These are phyloP conservation scores for Diaporthe helianthi DNA, from an alignment of 2,329 filamentous ascomycete species.

Conservation along the genomic window DNA sequence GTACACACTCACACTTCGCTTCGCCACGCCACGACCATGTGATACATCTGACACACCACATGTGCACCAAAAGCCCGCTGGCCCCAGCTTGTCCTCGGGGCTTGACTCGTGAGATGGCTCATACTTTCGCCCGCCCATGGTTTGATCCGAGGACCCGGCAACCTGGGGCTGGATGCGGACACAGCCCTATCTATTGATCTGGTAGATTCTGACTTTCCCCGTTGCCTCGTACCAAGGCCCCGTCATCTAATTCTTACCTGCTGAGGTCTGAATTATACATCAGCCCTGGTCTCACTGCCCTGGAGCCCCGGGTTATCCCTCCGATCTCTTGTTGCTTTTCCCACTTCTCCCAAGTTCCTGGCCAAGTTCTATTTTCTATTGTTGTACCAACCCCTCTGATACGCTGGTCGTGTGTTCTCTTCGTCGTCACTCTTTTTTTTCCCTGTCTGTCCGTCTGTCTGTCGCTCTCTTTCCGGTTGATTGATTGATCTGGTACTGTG, in stretches of 20 bases:
- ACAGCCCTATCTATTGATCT: constrained; percentile 16
- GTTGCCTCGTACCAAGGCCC: background rate
- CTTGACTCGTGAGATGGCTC: constrained; percentile 18
- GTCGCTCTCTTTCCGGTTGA: background rate
- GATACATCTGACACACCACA: constrained; percentile 21
- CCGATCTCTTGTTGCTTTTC: background rate
- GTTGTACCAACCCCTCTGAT: constrained; percentile 9
- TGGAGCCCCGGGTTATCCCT: background rate
- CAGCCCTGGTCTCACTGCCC: constrained; percentile 14
- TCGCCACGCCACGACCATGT: constrained; percentile 9
- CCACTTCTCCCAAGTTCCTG: constrained; percentile 10
- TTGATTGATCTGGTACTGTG: background rate
- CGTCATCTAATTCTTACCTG: constrained; percentile 21
- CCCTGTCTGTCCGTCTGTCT: no score
- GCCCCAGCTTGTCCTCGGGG: background rate
- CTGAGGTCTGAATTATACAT: constrained; percentile 19
- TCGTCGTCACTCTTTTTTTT: constrained; percentile 16
- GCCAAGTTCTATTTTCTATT: constrained; percentile 24
- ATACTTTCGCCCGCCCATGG: background rate
- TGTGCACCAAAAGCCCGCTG: constrained; percentile 10
- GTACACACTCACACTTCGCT: no score
- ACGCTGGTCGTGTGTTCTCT: constrained; percentile 21
- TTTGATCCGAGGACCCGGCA: constrained; percentile 24
- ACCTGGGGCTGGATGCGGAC: background rate
- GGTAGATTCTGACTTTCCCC: constrained; percentile 5